Conservation (phyloP, 2,329 filamentous ascomycete genomes). For the Trichoderma sp. region DNA sequence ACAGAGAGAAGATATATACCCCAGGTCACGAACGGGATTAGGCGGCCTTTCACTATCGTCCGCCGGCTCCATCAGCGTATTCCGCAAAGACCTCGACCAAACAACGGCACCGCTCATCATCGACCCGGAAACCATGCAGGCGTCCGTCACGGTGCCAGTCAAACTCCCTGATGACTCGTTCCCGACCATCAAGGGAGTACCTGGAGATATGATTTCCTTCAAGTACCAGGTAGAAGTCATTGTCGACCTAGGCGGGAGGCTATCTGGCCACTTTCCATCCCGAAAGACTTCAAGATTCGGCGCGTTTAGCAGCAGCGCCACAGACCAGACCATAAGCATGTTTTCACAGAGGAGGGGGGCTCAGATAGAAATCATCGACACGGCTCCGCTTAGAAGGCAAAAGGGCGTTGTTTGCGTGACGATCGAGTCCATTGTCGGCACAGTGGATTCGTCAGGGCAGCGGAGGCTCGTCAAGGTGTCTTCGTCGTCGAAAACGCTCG, state of each 20-base stretch:
- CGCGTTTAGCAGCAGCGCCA: slow-evolving; percentile 30
- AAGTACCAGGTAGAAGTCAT: slow-evolving; percentile 92
- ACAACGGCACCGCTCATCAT: slow-evolving; percentile 85
- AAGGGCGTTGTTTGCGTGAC: slow-evolving; percentile 87
- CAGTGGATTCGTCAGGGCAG: slow-evolving; percentile 64
- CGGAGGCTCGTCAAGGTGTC: slow-evolving; percentile 30
- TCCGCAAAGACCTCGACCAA: slow-evolving; percentile 91
- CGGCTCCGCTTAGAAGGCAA: slow-evolving; percentile 78
- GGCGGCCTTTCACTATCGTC: slow-evolving; percentile 84
- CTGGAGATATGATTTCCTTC: slow-evolving; percentile 92
- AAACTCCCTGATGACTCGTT: slow-evolving; percentile 88
- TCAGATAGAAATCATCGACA: slow-evolving; percentile 82
- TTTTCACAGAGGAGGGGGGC: slow-evolving; percentile 41
- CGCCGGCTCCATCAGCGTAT: slow-evolving; percentile 84
- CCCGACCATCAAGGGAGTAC: slow-evolving; percentile 85
- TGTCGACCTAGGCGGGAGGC: slow-evolving; percentile 84
- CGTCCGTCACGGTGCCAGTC: slow-evolving; percentile 78
- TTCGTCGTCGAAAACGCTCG: slow-evolving; percentile 30
- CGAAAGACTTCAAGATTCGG: slow-evolving; percentile 54
- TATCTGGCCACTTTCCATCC: slow-evolving; percentile 69
- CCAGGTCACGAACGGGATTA: slow-evolving; percentile 81
- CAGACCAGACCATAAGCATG: slow-evolving; percentile 29
- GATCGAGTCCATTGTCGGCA: slow-evolving; percentile 86
- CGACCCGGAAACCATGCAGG: slow-evolving; percentile 73
- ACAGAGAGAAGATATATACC: slow-evolving; percentile 81